Base-by-base conservation (phyloP, 352 stramenopile genomes). In the Phytophthora podocarpi region DNA sequence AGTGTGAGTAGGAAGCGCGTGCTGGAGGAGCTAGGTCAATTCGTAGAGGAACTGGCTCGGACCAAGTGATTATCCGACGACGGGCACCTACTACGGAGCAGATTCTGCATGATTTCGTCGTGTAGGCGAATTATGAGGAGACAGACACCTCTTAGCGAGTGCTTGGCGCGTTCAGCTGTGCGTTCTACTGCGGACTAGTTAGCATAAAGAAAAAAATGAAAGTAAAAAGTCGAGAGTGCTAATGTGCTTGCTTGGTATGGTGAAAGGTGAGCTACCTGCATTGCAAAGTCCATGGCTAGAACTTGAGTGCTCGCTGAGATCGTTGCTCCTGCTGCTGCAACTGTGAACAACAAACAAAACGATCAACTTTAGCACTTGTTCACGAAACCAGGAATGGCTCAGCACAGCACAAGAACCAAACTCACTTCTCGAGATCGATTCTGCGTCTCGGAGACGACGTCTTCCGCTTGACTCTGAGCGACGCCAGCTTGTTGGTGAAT, bases 1-100 rank as follows among this genome's bases (percentile, higher is more conserved):
- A 91, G 78, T 74, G 74, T 80, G 47, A 72, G 64, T 72, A 85
- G 83, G 65, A 89, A 89, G 76, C 76, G 80, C 24, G 82, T 85
- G 51, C 51, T 89, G 39, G 76, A 74, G 23, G 78, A 86, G 51
- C 72, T 93, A 43, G 78, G 82, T 47, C 69, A 80, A 70, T 90
- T 91, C 65, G 68, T 91, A 77, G 80, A 89, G 56, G 77, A 86
- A 40, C 50, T 93, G 66, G 70, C 75, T 60, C 80, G 78, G 56
- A 76, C 64, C 67, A 92, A 92, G 79, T 90, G 69, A 76, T 73
- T 21, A 64, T 56, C 39, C 40, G 11, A 40, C 35, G 45, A 48
- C 10, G 11, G 35, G 27, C 23, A 35, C 46, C 53, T 46, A 49
- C 52, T 42, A 47, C 41, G 32, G 41, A 49, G 26, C 27, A 31